Evolutionary conservation across 176 grass and related monocot species (phyloP), one percentile per base, ranked within the genome.

Genomic region (Zea luxurians): DNA sequence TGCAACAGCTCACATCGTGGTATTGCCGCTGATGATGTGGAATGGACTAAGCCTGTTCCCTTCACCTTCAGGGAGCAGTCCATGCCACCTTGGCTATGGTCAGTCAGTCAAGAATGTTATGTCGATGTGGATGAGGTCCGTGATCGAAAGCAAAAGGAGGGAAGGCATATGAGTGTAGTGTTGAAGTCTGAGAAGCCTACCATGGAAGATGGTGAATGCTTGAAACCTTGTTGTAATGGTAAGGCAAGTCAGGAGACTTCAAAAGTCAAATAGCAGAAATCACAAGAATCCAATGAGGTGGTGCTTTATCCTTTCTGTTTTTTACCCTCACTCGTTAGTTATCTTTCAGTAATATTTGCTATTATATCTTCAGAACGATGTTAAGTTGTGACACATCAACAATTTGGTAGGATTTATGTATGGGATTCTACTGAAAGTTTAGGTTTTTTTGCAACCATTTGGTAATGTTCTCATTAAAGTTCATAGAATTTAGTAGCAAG

Each of bases 151-250:
- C 64, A 37, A 21, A 64, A 66, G 12, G 12, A 73, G 13, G 53
- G 10, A 46, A 34, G 0, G 66, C 55, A 83, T 34, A 5, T 1
- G 1, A 10, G 12, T 70, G 12, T 37, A 11, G 53, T 61, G 34
- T 6, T 57, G 34, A 61, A 67, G 13, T 61, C 57, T 27, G 11
- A 48, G 68, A 70, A 70, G 44, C 20, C 68, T 1, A 10, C 1
- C 8, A 64, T 38, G 17, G 83, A 73, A 40, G 41, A 73, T 48
- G 8, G 34, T 38, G 38, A 79, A 73, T 85, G 48, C 75, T 72
- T 12, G 0, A 65, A 13, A 70, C 48, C 67, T 0, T 38, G 75
- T 44, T 64, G 83, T 18, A 16, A 42, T 43, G 6, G 63, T 65
- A 41, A 41, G 63, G 63, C 37, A 1, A 38, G 10, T 11, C 59